phyloP scores from a whole-genome alignment of 495 filamentous ascomycete genomes.

The Aspergillus homomorphus region DNA sequence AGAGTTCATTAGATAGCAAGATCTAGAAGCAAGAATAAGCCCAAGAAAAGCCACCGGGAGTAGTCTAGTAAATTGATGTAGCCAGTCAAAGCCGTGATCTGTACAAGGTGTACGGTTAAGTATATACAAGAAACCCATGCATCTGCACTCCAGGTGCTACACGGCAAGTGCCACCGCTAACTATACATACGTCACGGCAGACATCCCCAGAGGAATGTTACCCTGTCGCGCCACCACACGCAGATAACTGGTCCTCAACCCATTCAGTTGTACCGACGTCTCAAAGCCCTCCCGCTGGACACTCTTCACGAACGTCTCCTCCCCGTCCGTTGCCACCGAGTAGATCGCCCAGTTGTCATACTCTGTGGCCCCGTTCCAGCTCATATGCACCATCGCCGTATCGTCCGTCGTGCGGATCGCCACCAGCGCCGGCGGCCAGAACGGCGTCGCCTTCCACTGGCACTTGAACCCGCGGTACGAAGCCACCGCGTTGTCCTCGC shows the following conservation, averaged over 20 bases:
- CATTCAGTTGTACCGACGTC: slow-evolving; percentile 23
- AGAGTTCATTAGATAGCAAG: no score
- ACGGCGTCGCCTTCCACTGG: slow-evolving; percentile 40
- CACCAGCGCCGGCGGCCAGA: slow-evolving; percentile 33
- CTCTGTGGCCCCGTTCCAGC: slow-evolving; percentile 45
- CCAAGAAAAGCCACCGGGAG: background rate
- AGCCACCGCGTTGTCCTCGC: slow-evolving; percentile 34
- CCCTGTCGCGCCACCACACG: slow-evolving; percentile 35
- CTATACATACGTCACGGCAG: slow-evolving; percentile 24
- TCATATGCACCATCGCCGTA: slow-evolving; percentile 28
- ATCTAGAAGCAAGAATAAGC: no score
- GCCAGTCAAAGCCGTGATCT: background rate
- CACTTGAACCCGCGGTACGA: slow-evolving; percentile 43
- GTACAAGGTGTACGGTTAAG: no score
- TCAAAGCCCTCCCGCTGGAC: slow-evolving; percentile 36
- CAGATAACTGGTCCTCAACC: slow-evolving; percentile 25
- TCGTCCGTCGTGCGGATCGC: slow-evolving; percentile 17
- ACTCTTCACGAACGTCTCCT: slow-evolving; percentile 21
- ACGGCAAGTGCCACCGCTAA: background rate
- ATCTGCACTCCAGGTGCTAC: no score
- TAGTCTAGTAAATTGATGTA: background rate
- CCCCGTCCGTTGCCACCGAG: slow-evolving; percentile 22
- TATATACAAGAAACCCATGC: background rate
- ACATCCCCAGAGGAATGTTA: slow-evolving; percentile 26
- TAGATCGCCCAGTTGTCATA: slow-evolving; percentile 39